Conservation (phyloP, 2,329 filamentous ascomycete species). For the Paramyrothecium roridum region DNA sequence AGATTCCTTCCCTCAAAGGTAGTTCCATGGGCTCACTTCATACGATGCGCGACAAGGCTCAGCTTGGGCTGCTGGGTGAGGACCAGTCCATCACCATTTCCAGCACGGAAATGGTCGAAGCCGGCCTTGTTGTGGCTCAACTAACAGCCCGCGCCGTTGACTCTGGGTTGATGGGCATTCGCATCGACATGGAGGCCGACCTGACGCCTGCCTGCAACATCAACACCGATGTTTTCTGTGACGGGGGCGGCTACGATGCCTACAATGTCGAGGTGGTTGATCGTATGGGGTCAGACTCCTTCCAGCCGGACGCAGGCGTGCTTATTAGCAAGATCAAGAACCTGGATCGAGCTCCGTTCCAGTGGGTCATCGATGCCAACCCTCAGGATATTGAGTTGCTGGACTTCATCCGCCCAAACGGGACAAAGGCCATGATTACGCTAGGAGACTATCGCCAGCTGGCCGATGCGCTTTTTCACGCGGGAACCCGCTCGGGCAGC, state of each 20-base stretch:
- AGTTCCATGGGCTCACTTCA: slow-evolving; percentile 48
- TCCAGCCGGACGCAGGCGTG: slow-evolving; percentile 48
- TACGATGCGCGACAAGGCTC: slow-evolving; percentile 49
- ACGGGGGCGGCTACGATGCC: slow-evolving; percentile 46
- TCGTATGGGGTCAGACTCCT: slow-evolving; percentile 50
- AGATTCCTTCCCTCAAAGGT: slow-evolving; percentile 46
- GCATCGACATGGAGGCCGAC: slow-evolving; percentile 41
- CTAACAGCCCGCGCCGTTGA: slow-evolving; percentile 45
- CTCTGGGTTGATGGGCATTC: slow-evolving; percentile 41
- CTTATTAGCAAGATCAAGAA: slow-evolving; percentile 53
- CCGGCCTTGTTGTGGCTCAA: slow-evolving; percentile 40
- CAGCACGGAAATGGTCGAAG: slow-evolving; percentile 34
- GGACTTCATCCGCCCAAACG: slow-evolving; percentile 48
- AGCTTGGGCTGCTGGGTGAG: slow-evolving; percentile 44
- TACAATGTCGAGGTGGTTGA: slow-evolving; percentile 53
- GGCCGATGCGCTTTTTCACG: slow-evolving; percentile 51
- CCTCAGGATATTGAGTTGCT: slow-evolving; percentile 47
- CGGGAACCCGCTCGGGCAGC: slow-evolving; percentile 47
- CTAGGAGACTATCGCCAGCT: slow-evolving; percentile 52
- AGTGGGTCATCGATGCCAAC: slow-evolving; percentile 53
- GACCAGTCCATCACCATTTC: slow-evolving; percentile 41
- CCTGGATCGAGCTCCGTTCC: slow-evolving; percentile 40
- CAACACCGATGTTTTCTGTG: slow-evolving; percentile 40
- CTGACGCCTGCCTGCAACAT: slow-evolving; percentile 40
- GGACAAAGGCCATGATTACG: slow-evolving; percentile 41